Percentiles rank a stretch among this genome's conserved stretches.
These are phyloP conservation scores for Naganishia sp. DNA, from an alignment of 1,284 basidiomycete genomes.

Conservation along the genomic window DNA sequence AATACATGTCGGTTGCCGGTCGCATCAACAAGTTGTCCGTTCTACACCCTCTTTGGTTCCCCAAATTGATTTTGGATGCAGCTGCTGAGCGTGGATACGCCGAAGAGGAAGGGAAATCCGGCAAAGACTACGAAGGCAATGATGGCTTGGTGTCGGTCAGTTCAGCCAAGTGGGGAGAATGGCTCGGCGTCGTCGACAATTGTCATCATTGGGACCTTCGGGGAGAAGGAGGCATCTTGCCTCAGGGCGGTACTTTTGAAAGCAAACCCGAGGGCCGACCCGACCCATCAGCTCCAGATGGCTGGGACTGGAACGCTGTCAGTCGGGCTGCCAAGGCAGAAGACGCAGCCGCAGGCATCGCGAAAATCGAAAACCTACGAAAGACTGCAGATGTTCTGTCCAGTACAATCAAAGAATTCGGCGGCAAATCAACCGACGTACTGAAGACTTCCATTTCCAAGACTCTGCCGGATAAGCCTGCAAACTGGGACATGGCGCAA, in stretches of 20 bases:
- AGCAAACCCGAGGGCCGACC: conserved; percentile 39
- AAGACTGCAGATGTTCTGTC: conserved; percentile 13
- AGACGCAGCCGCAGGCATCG: conserved; percentile 26
- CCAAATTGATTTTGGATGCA: conserved; percentile 86
- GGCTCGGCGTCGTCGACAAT: conserved; percentile 83
- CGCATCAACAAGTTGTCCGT: conserved; percentile 68
- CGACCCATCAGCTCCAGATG: conserved; percentile 35
- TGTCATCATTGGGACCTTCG: conserved; percentile 97
- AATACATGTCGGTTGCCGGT: conserved; percentile 89
- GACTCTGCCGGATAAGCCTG: conserved; percentile 8
- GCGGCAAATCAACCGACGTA: conserved; percentile 22
- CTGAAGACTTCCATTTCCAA: conserved; percentile 14
- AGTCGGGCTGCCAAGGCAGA: conserved; percentile 8
- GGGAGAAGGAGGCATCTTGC: conserved; percentile 64
- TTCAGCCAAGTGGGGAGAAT: conserved; percentile 89
- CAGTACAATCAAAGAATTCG: conserved; percentile 22
- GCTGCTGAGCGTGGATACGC: conserved; percentile 59
- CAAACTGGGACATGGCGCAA: conserved; percentile 48
- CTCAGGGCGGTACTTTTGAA: conserved; percentile 43
- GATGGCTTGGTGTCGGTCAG: conserved; percentile 91
- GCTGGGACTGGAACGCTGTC: conserved; percentile 37
- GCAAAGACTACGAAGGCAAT: conserved; percentile 73
- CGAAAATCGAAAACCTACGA: conserved; percentile 18
- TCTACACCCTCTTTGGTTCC: conserved; percentile 95
- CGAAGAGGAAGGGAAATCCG: conserved; percentile 58